Percentiles rank a stretch among this genome's conserved stretches.
Conservation (phyloP, 2,329 filamentous ascomycete species). For the Periglandula ipomoeae region DNA sequence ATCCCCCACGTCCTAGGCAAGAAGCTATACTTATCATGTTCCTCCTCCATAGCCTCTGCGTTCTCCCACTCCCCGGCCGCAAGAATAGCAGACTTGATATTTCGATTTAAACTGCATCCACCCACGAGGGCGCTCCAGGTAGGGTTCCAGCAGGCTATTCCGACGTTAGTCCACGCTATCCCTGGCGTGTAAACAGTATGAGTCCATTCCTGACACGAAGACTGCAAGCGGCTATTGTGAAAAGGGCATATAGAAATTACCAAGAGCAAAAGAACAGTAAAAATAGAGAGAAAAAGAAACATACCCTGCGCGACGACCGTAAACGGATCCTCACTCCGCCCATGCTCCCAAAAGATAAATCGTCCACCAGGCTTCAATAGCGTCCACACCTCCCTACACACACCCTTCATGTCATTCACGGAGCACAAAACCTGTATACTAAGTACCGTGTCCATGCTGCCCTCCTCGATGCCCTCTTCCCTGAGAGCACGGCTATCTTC, state of each 20-base stretch:
- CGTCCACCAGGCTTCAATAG: constrained; percentile 35
- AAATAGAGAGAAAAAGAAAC: constrained; percentile 5
- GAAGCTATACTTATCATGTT: constrained; percentile 17
- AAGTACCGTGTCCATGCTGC: constrained; percentile 29
- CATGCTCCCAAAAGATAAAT: constrained; percentile 38
- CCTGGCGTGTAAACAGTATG: no score
- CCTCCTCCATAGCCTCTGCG: constrained; percentile 16
- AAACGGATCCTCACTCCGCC: constrained; percentile 15
- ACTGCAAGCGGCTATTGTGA: no score
- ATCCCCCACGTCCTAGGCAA: constrained; percentile 23
- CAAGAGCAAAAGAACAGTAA: not conserved
- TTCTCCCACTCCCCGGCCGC: constrained; percentile 23
- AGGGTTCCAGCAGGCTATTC: constrained; percentile 19
- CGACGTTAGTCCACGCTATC: not conserved
- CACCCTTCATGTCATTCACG: constrained; percentile 19
- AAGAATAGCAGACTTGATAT: constrained; percentile 19
- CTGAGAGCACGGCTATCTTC: constrained; percentile 29
- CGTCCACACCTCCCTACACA: constrained; percentile 26
- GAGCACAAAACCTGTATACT: constrained; percentile 35
- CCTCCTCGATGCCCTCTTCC: constrained; percentile 24
- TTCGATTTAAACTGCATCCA: constrained; percentile 20
- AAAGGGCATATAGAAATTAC: no score
- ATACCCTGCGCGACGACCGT: constrained; percentile 22
- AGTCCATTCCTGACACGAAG: no score
- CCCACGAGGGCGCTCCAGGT: constrained; percentile 22